A percentile compares a stretch with the other conserved stretches of the same genome.
These are phyloP conservation scores for Coemansia sp. DNA, from an alignment of 192 early-diverging fungal genomes.

Conservation along the genomic window DNA sequence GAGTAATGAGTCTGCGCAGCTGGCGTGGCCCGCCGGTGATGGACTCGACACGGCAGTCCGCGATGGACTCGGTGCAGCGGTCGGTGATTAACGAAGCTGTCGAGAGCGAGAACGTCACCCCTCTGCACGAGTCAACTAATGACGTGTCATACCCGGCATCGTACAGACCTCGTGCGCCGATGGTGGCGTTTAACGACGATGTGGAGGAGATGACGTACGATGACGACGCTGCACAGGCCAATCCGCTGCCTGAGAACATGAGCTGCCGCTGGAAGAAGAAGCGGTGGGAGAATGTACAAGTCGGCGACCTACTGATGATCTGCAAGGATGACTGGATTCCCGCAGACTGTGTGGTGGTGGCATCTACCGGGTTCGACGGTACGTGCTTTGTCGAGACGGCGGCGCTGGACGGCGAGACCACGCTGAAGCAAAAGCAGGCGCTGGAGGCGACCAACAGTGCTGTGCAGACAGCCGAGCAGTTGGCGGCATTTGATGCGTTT, in stretches of 20 bases:
- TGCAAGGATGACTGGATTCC: constrained; percentile 77
- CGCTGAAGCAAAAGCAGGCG: constrained; percentile 80
- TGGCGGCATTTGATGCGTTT: constrained; percentile 39
- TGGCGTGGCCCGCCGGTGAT: constrained; percentile 25
- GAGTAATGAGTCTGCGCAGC: constrained; percentile 47
- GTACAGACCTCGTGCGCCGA: constrained; percentile 10
- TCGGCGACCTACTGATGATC: constrained; percentile 78
- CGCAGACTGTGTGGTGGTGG: constrained; percentile 73
- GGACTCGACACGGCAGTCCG: background rate
- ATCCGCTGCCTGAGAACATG: constrained; percentile 47
- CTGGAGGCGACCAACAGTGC: constrained; percentile 57
- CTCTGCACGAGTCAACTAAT: too few relatives aligned
- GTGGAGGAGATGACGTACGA: constrained; percentile 25
- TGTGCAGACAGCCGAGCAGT: constrained; percentile 52
- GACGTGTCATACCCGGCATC: background rate
- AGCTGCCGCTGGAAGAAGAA: constrained; percentile 53
- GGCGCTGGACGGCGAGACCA: constrained; percentile 85
- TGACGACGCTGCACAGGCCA: constrained; percentile 4
- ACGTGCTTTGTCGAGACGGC: constrained; percentile 85
- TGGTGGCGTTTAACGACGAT: constrained; percentile 40
- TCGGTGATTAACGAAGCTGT: too few relatives aligned
- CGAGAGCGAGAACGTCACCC: too few relatives aligned
- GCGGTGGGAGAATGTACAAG: constrained; percentile 62
- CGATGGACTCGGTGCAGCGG: background rate
- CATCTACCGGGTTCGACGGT: constrained; percentile 68